Base-by-base conservation (phyloP, 140 eudicot genomes). In the Ambrosia hybrid region DNA sequence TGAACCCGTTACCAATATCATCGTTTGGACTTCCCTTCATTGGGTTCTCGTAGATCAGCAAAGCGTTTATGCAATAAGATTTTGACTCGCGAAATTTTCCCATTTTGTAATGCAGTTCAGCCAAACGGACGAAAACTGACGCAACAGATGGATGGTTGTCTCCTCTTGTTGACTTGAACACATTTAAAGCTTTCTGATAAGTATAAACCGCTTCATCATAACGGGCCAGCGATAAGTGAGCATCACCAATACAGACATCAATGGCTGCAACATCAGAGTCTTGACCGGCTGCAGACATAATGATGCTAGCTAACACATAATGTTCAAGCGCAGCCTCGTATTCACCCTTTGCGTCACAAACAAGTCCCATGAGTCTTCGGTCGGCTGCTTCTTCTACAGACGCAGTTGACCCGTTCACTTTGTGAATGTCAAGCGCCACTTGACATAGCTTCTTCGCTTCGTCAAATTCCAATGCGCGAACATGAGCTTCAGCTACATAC, bases 401-500 rank as follows among this genome's bases (percentile, higher is more conserved):
- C 72, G 85, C 86, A 1, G 91, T 67, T 12, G 82, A 55, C 0
- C 80, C 80, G 33, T 77, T 87, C 43, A 76, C 88, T 59, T 84
- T 86, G 53, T 90, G 98, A 62, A 84, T 86, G 26, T 93, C 84
- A 46, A 93, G 94, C 51, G 98, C 97, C 92, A 81, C 73, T 39
- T 84, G 80, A 69, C 97, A 90, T 14, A 93, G 83, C 76, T 75
- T 85, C 72, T 93, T 93, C 2, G 98, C 98, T 71, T 93, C 97
- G 61, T 85, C 96, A 65, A 93, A 90, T 38, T 93, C 92, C 73
- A 90, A 57, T 1, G 89, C 88, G 63, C 87, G 98, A 64, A 93
- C 77, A 83, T 93, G 90, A 46, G 98, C 98, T 75, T 90, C 96
- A 0, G 98, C 98, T n/a, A 93, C 87, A 60, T 93, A 93, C 84